Conservation (phyloP, 768 basidiomycete species). For the Naganishia friedmannii region DNA sequence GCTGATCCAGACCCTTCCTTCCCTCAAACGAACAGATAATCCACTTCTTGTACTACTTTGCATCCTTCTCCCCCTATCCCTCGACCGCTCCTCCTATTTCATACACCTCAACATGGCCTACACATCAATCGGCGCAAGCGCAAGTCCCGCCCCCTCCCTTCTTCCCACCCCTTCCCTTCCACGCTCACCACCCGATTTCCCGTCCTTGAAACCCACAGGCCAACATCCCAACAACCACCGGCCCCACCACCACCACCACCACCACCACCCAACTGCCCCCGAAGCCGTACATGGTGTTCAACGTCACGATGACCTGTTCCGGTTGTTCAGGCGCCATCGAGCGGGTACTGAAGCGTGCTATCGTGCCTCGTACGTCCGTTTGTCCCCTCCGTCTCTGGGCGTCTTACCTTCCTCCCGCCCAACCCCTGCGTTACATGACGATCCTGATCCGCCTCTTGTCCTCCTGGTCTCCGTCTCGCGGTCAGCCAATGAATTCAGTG, state of each 20-base stretch:
- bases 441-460: not conserved
- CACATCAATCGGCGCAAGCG: not conserved
- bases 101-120: not conserved
- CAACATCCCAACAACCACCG: not conserved
- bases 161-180: not conserved
- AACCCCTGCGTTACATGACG: not conserved
- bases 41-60: too few relatives aligned
- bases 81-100: too few relatives aligned
- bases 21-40: too few relatives aligned
- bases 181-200: too few relatives aligned
- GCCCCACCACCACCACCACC: not conserved
- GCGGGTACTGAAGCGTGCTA: slow-evolving; percentile 47
- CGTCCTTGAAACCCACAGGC: too few relatives aligned
- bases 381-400: not conserved
- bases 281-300: slow-evolving; percentile 47
- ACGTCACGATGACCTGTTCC: slow-evolving; percentile 52
- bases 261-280: slow-evolving; percentile 29
- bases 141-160: not conserved
- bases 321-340: slow-evolving; percentile 52
- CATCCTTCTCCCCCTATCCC: too few relatives aligned
- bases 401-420: too few relatives aligned
- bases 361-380: slow-evolving; percentile 44
- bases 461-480: not conserved
- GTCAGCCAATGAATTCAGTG: slow-evolving; percentile 38
- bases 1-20: too few relatives aligned